These are phyloP conservation scores for Parasitella parasitica DNA, from an alignment of 371 early-diverging fungal genomes.

Conservation along the genomic window DNA sequence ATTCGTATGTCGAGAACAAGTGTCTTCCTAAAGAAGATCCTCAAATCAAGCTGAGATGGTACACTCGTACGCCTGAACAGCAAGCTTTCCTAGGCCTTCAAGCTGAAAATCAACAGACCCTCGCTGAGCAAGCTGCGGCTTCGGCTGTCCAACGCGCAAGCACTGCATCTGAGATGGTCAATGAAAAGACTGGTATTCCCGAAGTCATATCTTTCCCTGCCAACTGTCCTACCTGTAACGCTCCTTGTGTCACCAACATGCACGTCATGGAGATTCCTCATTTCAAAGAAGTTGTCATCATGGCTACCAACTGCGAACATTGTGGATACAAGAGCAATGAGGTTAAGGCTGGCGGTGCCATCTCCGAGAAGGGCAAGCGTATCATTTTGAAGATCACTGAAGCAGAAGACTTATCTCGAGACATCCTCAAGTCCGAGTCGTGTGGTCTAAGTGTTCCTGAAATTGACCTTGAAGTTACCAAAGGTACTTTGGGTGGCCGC, in stretches of 20 bases:
- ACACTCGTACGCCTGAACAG: conserved; percentile 78
- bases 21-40: conserved; percentile 74
- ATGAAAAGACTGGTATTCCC: conserved; percentile 52
- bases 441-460: conserved; percentile 91
- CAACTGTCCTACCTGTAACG: conserved; percentile 85
- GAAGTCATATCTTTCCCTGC: conserved; percentile 80
- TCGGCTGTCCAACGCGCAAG: conserved; percentile 20
- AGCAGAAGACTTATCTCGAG: conserved; percentile 86
- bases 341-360: conserved; percentile 93
- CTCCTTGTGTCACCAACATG: conserved; percentile 89
- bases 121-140: conserved; percentile 33
- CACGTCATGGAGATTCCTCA: conserved; percentile 90
- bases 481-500: conserved; percentile 95
- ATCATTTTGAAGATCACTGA: conserved; percentile 82
- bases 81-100: conserved; percentile 74
- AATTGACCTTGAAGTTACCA: conserved; percentile 76
- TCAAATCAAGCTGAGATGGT: conserved; percentile 66
- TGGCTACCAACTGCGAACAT: conserved; percentile 90
- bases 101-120: conserved; percentile 53
- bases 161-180: conserved; percentile 27
- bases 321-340: conserved; percentile 97
- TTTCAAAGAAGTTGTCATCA: conserved; percentile 94
- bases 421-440: conserved; percentile 94
- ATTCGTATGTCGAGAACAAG: conserved; percentile 86
- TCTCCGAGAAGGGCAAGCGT: conserved; percentile 74